These are phyloP conservation scores for Oehlia diaphana DNA, from an alignment of 192 early-diverging fungal species.

Conservation along the genomic window DNA sequence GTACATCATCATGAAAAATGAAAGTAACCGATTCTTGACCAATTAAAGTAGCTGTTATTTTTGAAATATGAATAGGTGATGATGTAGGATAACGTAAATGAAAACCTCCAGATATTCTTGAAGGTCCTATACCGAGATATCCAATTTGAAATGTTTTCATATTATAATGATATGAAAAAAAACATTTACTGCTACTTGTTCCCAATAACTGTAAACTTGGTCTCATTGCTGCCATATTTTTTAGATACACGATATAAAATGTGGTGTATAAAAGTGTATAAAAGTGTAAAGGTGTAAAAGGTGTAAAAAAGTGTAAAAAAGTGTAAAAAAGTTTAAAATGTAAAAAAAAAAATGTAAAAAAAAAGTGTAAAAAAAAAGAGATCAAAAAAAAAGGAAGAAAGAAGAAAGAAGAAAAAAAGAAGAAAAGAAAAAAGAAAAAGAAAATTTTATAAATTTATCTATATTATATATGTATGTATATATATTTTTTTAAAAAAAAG, in stretches of 20 bases:
- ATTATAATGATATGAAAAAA: neutral
- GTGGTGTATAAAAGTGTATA: too few relatives aligned
- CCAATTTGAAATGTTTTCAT: neutral
- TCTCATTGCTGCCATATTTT: neutral
- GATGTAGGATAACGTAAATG: neutral
- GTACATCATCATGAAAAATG: neutral
- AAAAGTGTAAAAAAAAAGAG: too few relatives aligned
- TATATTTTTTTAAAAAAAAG: too few relatives aligned
- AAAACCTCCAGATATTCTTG: neutral
- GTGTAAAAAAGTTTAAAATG: too few relatives aligned
- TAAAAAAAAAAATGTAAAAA: too few relatives aligned
- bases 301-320: too few relatives aligned
- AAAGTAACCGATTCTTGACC: neutral
- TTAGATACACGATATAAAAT: neutral
- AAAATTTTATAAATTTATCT: too few relatives aligned
- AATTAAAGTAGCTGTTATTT: neutral
- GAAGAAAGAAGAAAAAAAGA: too few relatives aligned
- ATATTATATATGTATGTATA: too few relatives aligned
- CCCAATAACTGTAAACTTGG: neutral
- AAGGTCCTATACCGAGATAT: neutral
- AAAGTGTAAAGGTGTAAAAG: too few relatives aligned
- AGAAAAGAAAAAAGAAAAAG: too few relatives aligned
- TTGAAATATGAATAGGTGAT: neutral
- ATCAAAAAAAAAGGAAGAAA: too few relatives aligned
- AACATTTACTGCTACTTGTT: neutral